Base-by-base conservation (phyloP, 2,329 filamentous ascomycete genomes). In the Penicillium verrucosum region DNA sequence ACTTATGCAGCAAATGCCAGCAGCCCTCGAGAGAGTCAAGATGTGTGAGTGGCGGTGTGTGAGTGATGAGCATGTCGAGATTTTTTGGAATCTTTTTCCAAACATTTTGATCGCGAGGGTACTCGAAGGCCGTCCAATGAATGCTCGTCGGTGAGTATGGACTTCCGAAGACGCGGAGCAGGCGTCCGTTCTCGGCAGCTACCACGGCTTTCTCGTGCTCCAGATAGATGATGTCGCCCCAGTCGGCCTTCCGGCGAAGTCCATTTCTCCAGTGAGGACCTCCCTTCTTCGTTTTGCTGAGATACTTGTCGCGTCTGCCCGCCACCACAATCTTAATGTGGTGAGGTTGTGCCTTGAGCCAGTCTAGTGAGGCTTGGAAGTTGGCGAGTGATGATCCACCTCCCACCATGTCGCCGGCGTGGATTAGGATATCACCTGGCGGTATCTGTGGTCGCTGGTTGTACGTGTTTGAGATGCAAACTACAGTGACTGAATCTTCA, bases 1-100 rank as follows among this genome's bases (percentile, higher is more conserved):
- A 16, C 18, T 38, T 12, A 9, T 38, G 11, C 18, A 53, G 10
- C 14, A 53, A 36, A 9, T 46, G 12, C 9, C 2, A 16, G 16
- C 42, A 53, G 25, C 51, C 51, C 8, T 11, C 1, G 23, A 21
- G 12, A 9, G 34, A 25, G 27, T 53, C 51, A 5, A 29, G 42
- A 23, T 53, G 51, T 2, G 41, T 29, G 25, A 38, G 47, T 38
- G 51, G 51, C 18, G 51, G 51, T 6, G 42, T 46, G 18, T 53
- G 51, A 16, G 51, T 53, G 34, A 53, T 46, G 41, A 53, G 41
- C 18, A 53, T 38, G 23, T 53, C 50, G 11, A 47, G 3, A 1
- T 29, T n/a, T 14, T 12, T 12, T 5, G 42, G 41, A 8, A 52
- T 12, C 27, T 16, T 14, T 6, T 16, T 18, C 50, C 50, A 53